These are phyloP conservation scores for Graphiopsis chlorocephala DNA, from an alignment of 2,329 filamentous ascomycete genomes.

Conservation along the genomic window DNA sequence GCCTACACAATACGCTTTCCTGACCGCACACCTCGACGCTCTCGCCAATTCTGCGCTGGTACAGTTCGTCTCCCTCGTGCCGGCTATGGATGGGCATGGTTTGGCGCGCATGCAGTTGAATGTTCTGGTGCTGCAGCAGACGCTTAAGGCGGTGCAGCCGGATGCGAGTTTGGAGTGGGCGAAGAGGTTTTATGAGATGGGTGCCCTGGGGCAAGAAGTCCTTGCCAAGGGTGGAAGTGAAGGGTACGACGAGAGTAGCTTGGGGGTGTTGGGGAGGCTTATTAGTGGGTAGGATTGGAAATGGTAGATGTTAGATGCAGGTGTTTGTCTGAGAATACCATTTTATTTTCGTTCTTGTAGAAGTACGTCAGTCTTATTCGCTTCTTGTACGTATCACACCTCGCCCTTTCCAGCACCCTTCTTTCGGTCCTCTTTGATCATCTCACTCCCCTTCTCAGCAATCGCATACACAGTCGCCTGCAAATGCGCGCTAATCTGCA, in stretches of 20 bases:
- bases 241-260: constrained; percentile 38
- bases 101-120: constrained; percentile 89
- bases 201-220: constrained; percentile 53
- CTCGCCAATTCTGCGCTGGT: constrained; percentile 80
- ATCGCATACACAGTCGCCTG: constrained; percentile 30
- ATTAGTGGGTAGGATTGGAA: background rate
- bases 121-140: constrained; percentile 91
- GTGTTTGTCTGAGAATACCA: background rate
- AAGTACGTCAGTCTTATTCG: background rate
- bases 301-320: background rate
- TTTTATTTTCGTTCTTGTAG: background rate
- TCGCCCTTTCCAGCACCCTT: background rate
- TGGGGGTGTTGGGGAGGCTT: constrained; percentile 43
- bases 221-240: constrained; percentile 36
- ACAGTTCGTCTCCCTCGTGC: constrained; percentile 64
- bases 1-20: constrained; percentile 64
- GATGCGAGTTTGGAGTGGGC: constrained; percentile 63
- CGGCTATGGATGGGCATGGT: constrained; percentile 80
- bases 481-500: constrained; percentile 25
- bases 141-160: constrained; percentile 81
- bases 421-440: constrained; percentile 19
- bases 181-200: constrained; percentile 67
- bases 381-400: background rate
- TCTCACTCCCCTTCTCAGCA: constrained; percentile 40
- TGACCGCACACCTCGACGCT: constrained; percentile 71